A percentile compares a stretch with the other conserved stretches of the same genome.
These are phyloP conservation scores for Coemansia sp. DNA, from an alignment of 192 early-diverging fungal species.

Conservation along the genomic window DNA sequence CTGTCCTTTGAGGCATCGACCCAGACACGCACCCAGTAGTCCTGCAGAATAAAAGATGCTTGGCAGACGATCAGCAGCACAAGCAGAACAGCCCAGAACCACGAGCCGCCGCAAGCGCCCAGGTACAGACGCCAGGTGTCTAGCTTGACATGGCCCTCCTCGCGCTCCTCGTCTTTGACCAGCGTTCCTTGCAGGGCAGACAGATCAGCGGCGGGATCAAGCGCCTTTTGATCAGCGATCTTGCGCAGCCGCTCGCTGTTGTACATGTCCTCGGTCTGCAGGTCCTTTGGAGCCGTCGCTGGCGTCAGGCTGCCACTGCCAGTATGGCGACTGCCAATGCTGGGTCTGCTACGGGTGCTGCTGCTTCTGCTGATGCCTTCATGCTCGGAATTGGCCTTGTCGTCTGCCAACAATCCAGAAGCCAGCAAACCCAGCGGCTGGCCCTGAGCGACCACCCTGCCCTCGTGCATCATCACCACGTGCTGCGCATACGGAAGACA, in stretches of 20 bases:
- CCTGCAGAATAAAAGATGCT: conserved; percentile 50
- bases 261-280: conserved; percentile 30
- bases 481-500: conserved; percentile 59
- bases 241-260: conserved; percentile 22
- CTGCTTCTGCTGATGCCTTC: conserved; percentile 8
- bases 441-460: conserved; percentile 35
- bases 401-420: conserved; percentile 1
- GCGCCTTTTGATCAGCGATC: conserved; percentile 39
- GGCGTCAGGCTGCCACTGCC: no score
- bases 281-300: conserved; percentile 7
- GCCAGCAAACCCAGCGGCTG: no score
- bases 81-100: conserved; percentile 61
- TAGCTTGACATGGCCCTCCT: conserved; percentile 70
- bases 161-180: conserved; percentile 80
- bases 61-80: conserved; percentile 57
- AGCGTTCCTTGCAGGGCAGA: conserved; percentile 57
- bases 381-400: background rate
- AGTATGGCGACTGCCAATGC: background rate
- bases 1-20: conserved; percentile 19
- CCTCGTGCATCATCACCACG: conserved; percentile 64
- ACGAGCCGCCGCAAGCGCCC: conserved; percentile 60
- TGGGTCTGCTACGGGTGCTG: no score
- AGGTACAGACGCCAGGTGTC: conserved; percentile 77
- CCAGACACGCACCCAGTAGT: conserved; percentile 70
- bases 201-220: conserved; percentile 32